Evolutionary conservation across 768 basidiomycete genomes (phyloP).

Genomic region (Mycena pura): DNA sequence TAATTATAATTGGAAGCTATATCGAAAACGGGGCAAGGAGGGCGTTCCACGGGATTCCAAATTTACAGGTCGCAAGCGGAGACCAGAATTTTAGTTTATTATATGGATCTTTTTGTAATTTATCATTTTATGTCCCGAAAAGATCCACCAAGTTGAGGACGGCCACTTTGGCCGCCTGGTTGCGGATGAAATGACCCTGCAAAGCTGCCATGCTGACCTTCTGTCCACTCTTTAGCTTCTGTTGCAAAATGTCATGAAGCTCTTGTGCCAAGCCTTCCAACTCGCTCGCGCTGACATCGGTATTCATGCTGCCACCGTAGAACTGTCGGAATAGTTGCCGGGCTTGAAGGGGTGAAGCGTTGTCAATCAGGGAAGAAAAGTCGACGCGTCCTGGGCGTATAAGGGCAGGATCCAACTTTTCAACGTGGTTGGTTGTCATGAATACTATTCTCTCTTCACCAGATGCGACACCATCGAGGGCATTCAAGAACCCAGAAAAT

Average conservation of each 20-base stretch:
- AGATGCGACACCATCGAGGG: slow-evolving; percentile 96
- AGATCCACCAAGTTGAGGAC: slow-evolving; percentile 56
- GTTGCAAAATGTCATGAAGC: slow-evolving; percentile 60
- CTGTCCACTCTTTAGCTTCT: slow-evolving; percentile 57
- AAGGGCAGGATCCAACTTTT: slow-evolving; percentile 89
- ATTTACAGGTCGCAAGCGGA: slow-evolving; percentile 92
- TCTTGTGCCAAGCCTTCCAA: slow-evolving; percentile 53
- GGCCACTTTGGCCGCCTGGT: slow-evolving; percentile 62
- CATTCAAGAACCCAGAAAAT: slow-evolving; percentile 97
- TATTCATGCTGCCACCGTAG: slow-evolving; percentile 62
- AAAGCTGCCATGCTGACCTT: slow-evolving; percentile 94
- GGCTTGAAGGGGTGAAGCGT: slow-evolving; percentile 86
- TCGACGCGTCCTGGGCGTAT: slow-evolving; percentile 97
- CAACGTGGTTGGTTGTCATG: slow-evolving; percentile 98
- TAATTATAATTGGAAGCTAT: slow-evolving; percentile 57
- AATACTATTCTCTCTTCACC: slow-evolving; percentile 98
- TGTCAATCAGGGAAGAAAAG: slow-evolving; percentile 80
- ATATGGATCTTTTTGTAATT: slow-evolving; percentile 25
- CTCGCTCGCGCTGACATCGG: slow-evolving; percentile 39
- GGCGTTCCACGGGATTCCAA: slow-evolving; percentile 85
- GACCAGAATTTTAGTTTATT: slow-evolving; percentile 68
- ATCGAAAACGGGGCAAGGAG: slow-evolving; percentile 85
- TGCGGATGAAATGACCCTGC: slow-evolving; percentile 93
- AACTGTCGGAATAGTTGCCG: slow-evolving; percentile 80
- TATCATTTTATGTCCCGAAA: slow-evolving; percentile 36